Evolutionary conservation across 1,139 yeast genomes (phyloP), one percentile per base, ranked within the genome.

Genomic region (Saccharomycopsis crataegensis): DNA sequence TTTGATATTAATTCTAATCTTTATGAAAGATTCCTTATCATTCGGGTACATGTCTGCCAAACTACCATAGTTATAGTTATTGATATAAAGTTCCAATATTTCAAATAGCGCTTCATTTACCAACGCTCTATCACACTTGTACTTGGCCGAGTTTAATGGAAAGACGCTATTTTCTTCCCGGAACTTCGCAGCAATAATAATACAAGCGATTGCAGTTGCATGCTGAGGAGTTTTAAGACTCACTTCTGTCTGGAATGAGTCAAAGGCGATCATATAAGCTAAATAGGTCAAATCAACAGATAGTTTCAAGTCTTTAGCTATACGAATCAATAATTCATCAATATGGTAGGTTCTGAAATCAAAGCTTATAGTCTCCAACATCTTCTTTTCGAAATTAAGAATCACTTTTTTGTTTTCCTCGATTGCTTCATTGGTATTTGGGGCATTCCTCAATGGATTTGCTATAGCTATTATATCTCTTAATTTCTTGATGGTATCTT

Each of bases 401-500:
- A 85, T 68, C 37, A 73, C 70, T 60, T 76, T 80, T 51, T 85
- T 72, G 66, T 75, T 84, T 61, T 62, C 66, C 56, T 76, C 89
- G 7, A 69, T 73, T 4, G 45, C n/a, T 11, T 53, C 57, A 31
- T 46, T 1, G 61, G 53, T 6, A 59, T 63, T 55, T 63, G 52
- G 28, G 36, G 31, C 33, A 31, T 50, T 49, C 49, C 53, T 47
- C 43, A 56, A 31, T 8, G 47, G 55, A 52, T 62, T 57, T 52
- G 65, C 65, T 0, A 70, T 71, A 32, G 65, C 65, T 8, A 68
- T 62, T 48, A 85, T 77, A 52, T 87, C 93, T 57, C 81, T 74
- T 16, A 86, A 69, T 62, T 87, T 86, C 67, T 91, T 91, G 43
- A 91, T 83, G 45, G 96, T 90, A 65, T 91, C 98, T 64, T 89